Base-by-base conservation (phyloP, 306 rosid genomes). In the Urtica urens region DNA sequence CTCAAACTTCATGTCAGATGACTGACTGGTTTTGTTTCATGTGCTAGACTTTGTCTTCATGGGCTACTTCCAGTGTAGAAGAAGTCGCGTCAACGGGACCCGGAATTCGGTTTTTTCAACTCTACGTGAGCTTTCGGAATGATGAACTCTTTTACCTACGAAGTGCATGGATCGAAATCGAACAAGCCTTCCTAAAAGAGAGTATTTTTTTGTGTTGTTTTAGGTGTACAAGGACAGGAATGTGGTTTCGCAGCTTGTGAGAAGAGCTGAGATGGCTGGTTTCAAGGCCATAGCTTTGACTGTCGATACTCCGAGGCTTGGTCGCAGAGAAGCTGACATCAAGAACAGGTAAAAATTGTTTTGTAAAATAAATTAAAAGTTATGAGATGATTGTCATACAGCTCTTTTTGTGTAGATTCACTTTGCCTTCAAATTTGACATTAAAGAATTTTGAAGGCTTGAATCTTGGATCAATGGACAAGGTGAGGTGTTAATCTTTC, bases 31-130 rank as follows among this genome's bases (percentile, higher is more conserved):
- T n/a, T n/a, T n/a, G n/a, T n/a, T n/a, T n/a, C n/a, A n/a, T n/a
- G 16, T 72, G 71, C 54, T 74, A 92, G 99, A 92, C 99, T 46
- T 63, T 92, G 59, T 92, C 99, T 33, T 85, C 99, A 13, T 85
- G 96, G 96, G 85, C 99, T 63, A 85, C 96, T 62, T 92, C 99
- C 38, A 92, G 96, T 68, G 83, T 77, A 4, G 93, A 92, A 72
- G 96, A 92, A 74, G 99, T 92, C 30, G 93, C 96, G 25, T 92
- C 96, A 55, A 92, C 99, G 0, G 99, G 99, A 65, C 96, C 99
- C 22, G 96, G 99, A 34, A 81, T 92, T 70, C 96, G 99, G 55
- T 92, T 92, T 71, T 86, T 85, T 78, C 99, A 92, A 75, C 93
- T 92, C 48, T 92, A 79, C 72, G 99, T 79, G 48, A 77, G 86